Base-by-base conservation (phyloP, 352 stramenopile species). In the Globisporangium orthogonon region DNA sequence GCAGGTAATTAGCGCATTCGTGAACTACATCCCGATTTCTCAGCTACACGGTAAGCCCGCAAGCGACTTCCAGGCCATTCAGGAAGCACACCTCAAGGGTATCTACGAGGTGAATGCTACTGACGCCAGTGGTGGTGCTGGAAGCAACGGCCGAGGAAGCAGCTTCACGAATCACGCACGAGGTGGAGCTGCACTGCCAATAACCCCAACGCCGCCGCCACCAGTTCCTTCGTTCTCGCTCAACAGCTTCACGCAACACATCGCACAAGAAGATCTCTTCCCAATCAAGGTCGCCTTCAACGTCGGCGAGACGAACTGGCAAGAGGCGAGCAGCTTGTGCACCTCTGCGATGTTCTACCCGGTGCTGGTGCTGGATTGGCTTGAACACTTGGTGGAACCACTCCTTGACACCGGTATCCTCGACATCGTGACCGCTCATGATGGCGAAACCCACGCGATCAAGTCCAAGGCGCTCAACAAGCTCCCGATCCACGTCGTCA, bases 241-340 rank as follows among this genome's bases (percentile, higher is more conserved):
- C 13, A 51, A 40, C 28, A 52, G n/a, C n/a, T 28, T 29, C 30
- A 43, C 45, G 17, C 50, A 43, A 9, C 30, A 41, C 13, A 59
- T 78, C 54, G 55, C 65, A 0, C 59, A 67, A 7, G 69, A 87
- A 29, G 78, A 87, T 15, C 57, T 80, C 1, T 91, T 82, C 33
- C 71, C 81, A 0, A 69, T 91, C 58, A 91, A 94, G 57, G 67
- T 90, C 1, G 72, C 71, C 44, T 86, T 91, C 50, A 91, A 93
- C n/a, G 65, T 78, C 6, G 83, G 81, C 7, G 78, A 89, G 40
- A 79, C 70, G 61, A 87, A 86, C 37, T 91, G 83, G 77, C 50
- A 55, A 18, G 60, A 78, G 10, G 77, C 72, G 3, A 60, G 67
- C 14, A 59, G 58, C 2, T 30, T 70, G 41, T 78, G 74, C 48